Evolutionary conservation across 208 protist species (phyloP).

Genomic region (Novymonas esmeraldas): DNA sequence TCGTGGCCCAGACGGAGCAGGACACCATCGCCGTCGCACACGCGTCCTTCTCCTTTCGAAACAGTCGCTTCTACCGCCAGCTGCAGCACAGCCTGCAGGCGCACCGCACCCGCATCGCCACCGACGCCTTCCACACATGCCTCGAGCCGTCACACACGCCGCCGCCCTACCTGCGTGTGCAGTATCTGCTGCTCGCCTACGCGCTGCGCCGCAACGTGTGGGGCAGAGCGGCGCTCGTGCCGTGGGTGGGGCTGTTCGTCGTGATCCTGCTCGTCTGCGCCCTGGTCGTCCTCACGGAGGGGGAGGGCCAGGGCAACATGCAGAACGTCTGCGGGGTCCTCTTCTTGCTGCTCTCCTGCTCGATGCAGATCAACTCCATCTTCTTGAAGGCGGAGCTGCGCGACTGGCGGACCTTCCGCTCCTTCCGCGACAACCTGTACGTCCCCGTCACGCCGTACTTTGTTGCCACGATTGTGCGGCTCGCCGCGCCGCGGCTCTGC

Average conservation of each 20-base stretch:
- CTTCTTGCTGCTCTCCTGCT: constrained; percentile 55
- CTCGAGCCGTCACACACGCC: background rate
- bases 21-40: constrained; percentile 28
- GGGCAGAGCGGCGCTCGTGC: constrained; percentile 27
- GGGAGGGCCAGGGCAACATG: constrained; percentile 4
- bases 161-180: constrained; percentile 15
- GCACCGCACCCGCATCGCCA: constrained; percentile 29
- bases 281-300: constrained; percentile 14
- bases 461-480: constrained; percentile 40
- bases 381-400: constrained; percentile 50
- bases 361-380: constrained; percentile 48
- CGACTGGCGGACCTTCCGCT: constrained; percentile 39
- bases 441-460: constrained; percentile 46
- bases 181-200: constrained; percentile 25
- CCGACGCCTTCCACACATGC: constrained; percentile 1
- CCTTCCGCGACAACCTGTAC: constrained; percentile 42
- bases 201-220: constrained; percentile 35
- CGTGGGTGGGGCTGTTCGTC: constrained; percentile 43
- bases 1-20: constrained; percentile 44
- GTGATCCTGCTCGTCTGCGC: constrained; percentile 39
- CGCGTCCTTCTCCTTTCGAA: constrained; percentile 24
- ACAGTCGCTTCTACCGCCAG: constrained; percentile 18
- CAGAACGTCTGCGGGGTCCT: constrained; percentile 61
- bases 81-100: constrained; percentile 31
- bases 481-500: constrained; percentile 34